Conservation (phyloP, 108 stramenopile species). For the Nitzschia inconspicua region DNA sequence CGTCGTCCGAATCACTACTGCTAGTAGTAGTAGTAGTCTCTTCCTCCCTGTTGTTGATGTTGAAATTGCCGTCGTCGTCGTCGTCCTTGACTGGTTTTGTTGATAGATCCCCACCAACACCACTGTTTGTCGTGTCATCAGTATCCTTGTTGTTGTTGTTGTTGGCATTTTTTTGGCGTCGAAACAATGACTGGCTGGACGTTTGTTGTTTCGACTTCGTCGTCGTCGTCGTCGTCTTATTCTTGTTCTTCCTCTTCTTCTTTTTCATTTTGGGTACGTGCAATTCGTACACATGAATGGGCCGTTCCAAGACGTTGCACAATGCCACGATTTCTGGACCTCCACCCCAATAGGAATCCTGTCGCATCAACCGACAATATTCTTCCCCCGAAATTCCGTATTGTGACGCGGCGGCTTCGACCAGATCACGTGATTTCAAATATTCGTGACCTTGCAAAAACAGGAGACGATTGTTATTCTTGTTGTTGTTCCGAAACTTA, state of each 20-base stretch:
- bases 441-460: slow-evolving; percentile 87
- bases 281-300: slow-evolving; percentile 94
- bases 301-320: slow-evolving; percentile 85
- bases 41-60: not conserved
- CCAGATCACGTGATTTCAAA: slow-evolving; percentile 62
- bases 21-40: not conserved
- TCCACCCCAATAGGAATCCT: slow-evolving; percentile 94
- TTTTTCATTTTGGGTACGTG: not conserved
- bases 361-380: slow-evolving; percentile 86
- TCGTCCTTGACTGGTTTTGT: not conserved
- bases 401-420: slow-evolving; percentile 75
- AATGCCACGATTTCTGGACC: slow-evolving; percentile 96
- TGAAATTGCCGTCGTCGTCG: not conserved
- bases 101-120: not conserved
- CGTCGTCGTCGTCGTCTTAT: no score
- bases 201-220: no score
- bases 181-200: no score
- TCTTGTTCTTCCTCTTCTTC: not conserved
- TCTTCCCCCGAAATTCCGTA: slow-evolving; percentile 74
- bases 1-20: no score
- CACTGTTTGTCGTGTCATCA: slow-evolving; percentile 1
- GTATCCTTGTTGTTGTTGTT: slow-evolving; percentile 5
- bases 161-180: no score
- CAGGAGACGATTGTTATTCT: slow-evolving; percentile 27
- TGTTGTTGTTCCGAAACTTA: no score